Evolutionary conservation across 139 green algal genomes (phyloP).

Genomic region (Chlamydomonas sphaeroides): DNA sequence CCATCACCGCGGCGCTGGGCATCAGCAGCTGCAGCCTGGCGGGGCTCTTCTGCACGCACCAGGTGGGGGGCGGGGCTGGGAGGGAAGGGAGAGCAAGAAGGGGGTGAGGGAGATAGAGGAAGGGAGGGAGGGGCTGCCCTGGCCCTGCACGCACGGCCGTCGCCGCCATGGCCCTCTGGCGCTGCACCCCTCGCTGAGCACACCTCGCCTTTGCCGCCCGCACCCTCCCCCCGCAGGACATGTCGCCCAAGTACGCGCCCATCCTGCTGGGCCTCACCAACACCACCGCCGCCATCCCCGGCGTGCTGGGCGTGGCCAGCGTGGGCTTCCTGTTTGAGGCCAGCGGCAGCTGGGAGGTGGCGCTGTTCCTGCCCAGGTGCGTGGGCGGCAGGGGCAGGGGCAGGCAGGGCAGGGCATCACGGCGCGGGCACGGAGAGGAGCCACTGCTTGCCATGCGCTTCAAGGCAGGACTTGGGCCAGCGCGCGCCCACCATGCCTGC

Average conservation of each 20-base stretch:
- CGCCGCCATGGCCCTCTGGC: background rate
- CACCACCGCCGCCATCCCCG: conserved; percentile 87
- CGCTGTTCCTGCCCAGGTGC: conserved; percentile 83
- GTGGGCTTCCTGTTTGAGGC: conserved; percentile 77
- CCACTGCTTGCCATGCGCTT: no score
- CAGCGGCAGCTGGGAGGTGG: conserved; percentile 77
- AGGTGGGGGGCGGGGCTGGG: conserved; percentile 26
- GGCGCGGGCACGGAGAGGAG: no score
- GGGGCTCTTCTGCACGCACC: conserved; percentile 98
- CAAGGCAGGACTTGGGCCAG: no score
- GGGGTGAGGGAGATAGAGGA: no score
- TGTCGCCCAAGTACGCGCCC: conserved; percentile 89
- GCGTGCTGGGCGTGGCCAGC: conserved; percentile 88
- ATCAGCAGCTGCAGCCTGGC: conserved; percentile 83
- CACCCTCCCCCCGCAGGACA: conserved; percentile 63
- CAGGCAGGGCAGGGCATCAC: no score
- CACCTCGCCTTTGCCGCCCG: no score
- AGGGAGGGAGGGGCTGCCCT: no score
- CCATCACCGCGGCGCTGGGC: conserved; percentile 82
- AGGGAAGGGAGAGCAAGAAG: background rate
- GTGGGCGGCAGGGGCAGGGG: no score
- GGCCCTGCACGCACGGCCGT: no score
- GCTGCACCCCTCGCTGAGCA: background rate
- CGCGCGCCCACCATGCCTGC: no score
- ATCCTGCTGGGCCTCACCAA: conserved; percentile 97